These are phyloP conservation scores for Ceratocystis destructans DNA, from an alignment of 2,329 filamentous ascomycete species.

Conservation along the genomic window DNA sequence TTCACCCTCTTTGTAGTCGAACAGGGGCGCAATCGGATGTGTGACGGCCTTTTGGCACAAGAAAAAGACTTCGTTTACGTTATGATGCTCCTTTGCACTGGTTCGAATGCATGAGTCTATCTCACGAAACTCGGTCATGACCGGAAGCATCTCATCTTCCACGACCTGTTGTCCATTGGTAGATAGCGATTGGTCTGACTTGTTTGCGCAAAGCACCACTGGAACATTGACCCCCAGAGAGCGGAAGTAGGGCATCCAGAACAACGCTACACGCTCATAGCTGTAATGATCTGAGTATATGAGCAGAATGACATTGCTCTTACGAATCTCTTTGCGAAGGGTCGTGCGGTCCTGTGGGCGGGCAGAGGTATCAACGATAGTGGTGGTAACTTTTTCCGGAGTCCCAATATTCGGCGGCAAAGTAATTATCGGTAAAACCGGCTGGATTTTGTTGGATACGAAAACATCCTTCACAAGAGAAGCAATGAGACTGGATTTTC, in stretches of 20 bases:
- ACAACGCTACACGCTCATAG: constrained; percentile 90
- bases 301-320: constrained; percentile 90
- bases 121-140: constrained; percentile 98
- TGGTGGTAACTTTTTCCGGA: constrained; percentile 92
- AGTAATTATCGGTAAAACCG: constrained; percentile 86
- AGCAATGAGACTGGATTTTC: constrained; percentile 85
- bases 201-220: constrained; percentile 92
- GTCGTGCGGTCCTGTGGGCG: constrained; percentile 84
- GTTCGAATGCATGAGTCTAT: constrained; percentile 96
- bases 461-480: constrained; percentile 96
- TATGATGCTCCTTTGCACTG: constrained; percentile 80
- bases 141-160: constrained; percentile 92
- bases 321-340: constrained; percentile 84
- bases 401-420: constrained; percentile 87
- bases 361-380: constrained; percentile 92
- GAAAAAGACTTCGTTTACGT: constrained; percentile 94
- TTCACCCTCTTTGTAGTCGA: constrained; percentile 82
- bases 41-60: constrained; percentile 97
- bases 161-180: constrained; percentile 70
- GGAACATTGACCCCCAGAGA: constrained; percentile 97
- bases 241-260: constrained; percentile 97
- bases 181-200: constrained; percentile 71
- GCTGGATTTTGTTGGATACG: constrained; percentile 87
- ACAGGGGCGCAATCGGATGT: constrained; percentile 88
- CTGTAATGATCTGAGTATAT: constrained; percentile 99